Conservation (phyloP, 805 yeast genomes). For the Kazachstania kunashirensis region DNA sequence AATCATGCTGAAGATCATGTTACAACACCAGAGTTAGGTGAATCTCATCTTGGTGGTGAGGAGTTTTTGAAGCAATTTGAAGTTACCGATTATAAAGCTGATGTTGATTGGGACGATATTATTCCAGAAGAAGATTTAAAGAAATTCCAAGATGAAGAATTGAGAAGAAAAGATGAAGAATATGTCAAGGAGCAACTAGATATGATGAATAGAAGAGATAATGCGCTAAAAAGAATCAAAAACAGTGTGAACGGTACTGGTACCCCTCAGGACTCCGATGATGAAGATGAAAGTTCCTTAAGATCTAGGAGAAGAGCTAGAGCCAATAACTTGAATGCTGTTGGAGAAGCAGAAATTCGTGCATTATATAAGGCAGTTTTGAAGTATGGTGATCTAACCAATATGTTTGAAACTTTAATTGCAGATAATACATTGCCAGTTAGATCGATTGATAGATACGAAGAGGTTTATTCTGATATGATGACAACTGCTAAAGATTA, state of each 20-base stretch:
- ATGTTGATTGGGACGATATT: constrained; percentile 97
- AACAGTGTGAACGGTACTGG: constrained; percentile 35
- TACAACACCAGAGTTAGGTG: constrained; percentile 93
- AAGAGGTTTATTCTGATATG: constrained; percentile 68
- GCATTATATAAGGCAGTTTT: constrained; percentile 75
- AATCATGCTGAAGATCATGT: constrained; percentile 96
- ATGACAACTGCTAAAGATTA: constrained; percentile 49
- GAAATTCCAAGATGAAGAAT: constrained; percentile 84
- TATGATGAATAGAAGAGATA: constrained; percentile 72
- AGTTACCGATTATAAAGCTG: constrained; percentile 97
- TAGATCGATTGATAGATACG: constrained; percentile 69
- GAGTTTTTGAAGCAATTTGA: constrained; percentile 95
- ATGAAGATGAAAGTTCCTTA: constrained; percentile 32
- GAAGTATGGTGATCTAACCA: constrained; percentile 68
- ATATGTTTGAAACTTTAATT: constrained; percentile 74
- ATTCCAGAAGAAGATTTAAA: constrained; percentile 90
- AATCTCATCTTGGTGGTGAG: constrained; percentile 96
- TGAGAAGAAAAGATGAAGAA: constrained; percentile 74
- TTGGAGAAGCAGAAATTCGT: constrained; percentile 81
- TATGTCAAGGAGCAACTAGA: constrained; percentile 83
- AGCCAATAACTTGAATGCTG: constrained; percentile 40
- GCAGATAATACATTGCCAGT: constrained; percentile 85
- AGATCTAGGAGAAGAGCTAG: constrained; percentile 32
- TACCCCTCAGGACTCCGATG: constrained; percentile 20
- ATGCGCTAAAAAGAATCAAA: constrained; percentile 55